phyloP scores from a whole-genome alignment of 2,329 filamentous ascomycete genomes.

The Penicillium palitans region DNA sequence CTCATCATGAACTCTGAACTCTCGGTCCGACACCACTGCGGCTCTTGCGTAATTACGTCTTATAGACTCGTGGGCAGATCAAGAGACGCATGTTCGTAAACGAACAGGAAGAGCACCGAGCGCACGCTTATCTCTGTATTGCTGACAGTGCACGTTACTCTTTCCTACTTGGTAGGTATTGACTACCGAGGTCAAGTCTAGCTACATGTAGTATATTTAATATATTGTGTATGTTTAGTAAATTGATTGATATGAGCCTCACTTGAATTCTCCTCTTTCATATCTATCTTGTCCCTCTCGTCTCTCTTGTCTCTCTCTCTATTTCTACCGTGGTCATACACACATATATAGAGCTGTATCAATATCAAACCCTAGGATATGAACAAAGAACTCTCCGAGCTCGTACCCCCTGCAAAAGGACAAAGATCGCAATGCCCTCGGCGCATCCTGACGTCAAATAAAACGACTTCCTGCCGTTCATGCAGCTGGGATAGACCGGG shows the following conservation, averaged over 20 bases:
- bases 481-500: slow-evolving; percentile 20
- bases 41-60: not conserved
- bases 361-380: not conserved
- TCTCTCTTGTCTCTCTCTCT: not conserved
- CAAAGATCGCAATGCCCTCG: slow-evolving; percentile 11
- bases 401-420: not conserved
- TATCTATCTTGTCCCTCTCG: not conserved
- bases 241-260: not conserved
- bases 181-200: not conserved
- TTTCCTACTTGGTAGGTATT: not conserved
- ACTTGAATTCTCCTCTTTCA: not conserved
- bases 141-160: slow-evolving; percentile 18
- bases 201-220: not conserved
- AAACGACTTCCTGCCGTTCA: slow-evolving; percentile 16
- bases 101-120: slow-evolving; percentile 1
- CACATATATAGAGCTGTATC: not conserved
- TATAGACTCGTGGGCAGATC: not conserved
- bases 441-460: slow-evolving; percentile 23
- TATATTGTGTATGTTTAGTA: too few species aligned
- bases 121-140: slow-evolving; percentile 5
- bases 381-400: not conserved
- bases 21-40: not conserved
- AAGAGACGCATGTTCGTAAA: slow-evolving; percentile 1
- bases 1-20: not conserved
- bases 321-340: not conserved